These are phyloP conservation scores for Leccinum incarnatum DNA, from an alignment of 768 basidiomycete genomes.

Conservation along the genomic window DNA sequence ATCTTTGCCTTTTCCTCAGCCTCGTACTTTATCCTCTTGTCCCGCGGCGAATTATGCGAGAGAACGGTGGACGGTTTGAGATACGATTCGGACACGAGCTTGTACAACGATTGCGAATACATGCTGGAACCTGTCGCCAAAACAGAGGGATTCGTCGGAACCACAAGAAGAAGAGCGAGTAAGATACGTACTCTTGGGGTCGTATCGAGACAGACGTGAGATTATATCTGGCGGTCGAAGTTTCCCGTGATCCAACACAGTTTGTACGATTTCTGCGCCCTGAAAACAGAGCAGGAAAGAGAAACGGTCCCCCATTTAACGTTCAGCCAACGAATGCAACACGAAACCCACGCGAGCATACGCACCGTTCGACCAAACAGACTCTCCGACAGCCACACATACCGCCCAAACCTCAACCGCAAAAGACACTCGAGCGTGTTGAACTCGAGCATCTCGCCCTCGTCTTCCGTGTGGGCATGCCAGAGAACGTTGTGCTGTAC, in stretches of 20 bases:
- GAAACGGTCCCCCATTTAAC: background rate
- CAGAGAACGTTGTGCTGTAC: slow-evolving; percentile 92
- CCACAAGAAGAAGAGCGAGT: slow-evolving; percentile 11
- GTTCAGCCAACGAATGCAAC: background rate
- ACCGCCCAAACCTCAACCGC: slow-evolving; percentile 80
- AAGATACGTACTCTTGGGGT: slow-evolving; percentile 52
- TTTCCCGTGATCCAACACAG: slow-evolving; percentile 83
- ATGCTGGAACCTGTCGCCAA: slow-evolving; percentile 31
- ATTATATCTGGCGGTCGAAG: slow-evolving; percentile 73
- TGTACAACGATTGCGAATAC: slow-evolving; percentile 62
- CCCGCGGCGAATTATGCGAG: slow-evolving; percentile 76
- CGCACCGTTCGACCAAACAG: slow-evolving; percentile 70
- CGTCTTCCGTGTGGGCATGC: slow-evolving; percentile 73
- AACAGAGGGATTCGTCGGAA: background rate
- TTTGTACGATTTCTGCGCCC: slow-evolving; percentile 74
- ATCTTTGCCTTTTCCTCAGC: slow-evolving; percentile 74
- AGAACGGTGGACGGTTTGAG: slow-evolving; percentile 76
- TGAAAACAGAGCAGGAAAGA: slow-evolving; percentile 26
- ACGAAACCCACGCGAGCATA: background rate
- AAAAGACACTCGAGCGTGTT: slow-evolving; percentile 81
- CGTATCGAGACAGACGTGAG: slow-evolving; percentile 45
- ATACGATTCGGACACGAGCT: slow-evolving; percentile 70
- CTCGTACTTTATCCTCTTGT: slow-evolving; percentile 80
- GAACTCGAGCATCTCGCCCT: slow-evolving; percentile 75
- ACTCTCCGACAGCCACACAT: slow-evolving; percentile 69